A percentile compares a stretch with the other conserved stretches of the same genome.
These are phyloP conservation scores for Mycena sp. DNA, from an alignment of 1,284 basidiomycete species.

Conservation along the genomic window DNA sequence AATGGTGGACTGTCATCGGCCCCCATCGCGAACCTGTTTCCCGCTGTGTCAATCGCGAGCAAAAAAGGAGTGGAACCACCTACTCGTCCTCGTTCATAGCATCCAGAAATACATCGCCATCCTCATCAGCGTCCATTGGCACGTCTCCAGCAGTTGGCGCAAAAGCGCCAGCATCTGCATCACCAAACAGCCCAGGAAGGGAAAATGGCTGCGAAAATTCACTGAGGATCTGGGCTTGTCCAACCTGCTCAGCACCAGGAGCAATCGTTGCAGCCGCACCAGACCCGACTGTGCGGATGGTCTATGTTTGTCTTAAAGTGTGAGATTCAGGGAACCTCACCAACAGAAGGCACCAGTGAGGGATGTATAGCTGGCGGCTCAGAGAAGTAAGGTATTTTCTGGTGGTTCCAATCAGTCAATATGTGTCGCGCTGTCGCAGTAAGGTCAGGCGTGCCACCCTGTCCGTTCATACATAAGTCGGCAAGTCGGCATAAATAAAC, in stretches of 20 bases:
- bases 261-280: conserved; percentile 53
- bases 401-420: conserved; percentile 96
- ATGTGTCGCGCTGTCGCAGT: conserved; percentile 85
- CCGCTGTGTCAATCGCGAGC: no score
- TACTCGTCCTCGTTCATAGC: conserved; percentile 50
- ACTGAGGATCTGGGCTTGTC: conserved; percentile 76
- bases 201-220: conserved; percentile 77
- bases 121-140: conserved; percentile 46
- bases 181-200: conserved; percentile 77
- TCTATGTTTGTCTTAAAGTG: conserved; percentile 10
- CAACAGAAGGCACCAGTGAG: conserved; percentile 71
- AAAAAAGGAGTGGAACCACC: conserved; percentile 9
- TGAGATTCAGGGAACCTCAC: conserved; percentile 35
- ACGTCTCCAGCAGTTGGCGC: conserved; percentile 47
- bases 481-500: not conserved
- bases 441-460: conserved; percentile 94
- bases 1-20: conserved; percentile 44
- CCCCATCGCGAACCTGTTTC: conserved; percentile 47
- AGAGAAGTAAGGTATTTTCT: conserved; percentile 93
- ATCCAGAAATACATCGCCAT: conserved; percentile 46
- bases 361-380: conserved; percentile 82
- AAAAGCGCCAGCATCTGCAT: conserved; percentile 80
- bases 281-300: conserved; percentile 31
- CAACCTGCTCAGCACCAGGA: conserved; percentile 78
- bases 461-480: not conserved